A percentile compares a stretch with the other conserved stretches of the same genome.
phyloP scores from a whole-genome alignment of 192 early-diverging fungal species.

The Podila epicladia region DNA sequence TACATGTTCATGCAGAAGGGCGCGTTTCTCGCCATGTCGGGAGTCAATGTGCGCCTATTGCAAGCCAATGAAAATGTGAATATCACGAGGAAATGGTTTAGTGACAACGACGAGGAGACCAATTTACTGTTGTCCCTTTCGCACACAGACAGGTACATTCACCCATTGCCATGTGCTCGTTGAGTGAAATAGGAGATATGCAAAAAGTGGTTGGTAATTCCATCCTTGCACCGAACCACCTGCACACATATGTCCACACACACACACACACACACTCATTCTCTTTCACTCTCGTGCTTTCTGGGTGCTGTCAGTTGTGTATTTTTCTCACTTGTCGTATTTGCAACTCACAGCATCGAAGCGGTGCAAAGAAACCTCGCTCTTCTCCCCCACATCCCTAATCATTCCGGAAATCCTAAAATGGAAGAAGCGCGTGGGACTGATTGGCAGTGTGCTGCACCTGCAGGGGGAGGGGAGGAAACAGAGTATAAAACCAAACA shows the following conservation, averaged over 20 bases:
- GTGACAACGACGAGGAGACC: no score
- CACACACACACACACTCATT: neutral
- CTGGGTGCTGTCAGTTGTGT: neutral
- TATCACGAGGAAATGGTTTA: neutral
- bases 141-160: no score
- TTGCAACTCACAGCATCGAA: no score
- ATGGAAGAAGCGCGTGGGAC: constrained; percentile 25
- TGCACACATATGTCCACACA: neutral
- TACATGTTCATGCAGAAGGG: constrained; percentile 88
- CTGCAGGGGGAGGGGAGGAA: no score
- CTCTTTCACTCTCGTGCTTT: neutral
- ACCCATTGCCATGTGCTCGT: no score
- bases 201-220: no score
- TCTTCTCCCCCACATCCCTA: constrained; percentile 62
- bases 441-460: neutral
- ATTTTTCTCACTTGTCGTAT: no score
- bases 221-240: no score
- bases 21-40: constrained; percentile 73
- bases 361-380: constrained; percentile 15
- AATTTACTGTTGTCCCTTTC: no score
- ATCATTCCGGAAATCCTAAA: constrained; percentile 55
- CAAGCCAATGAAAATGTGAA: constrained; percentile 58
- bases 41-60: constrained; percentile 70
- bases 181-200: no score
- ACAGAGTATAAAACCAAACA: no score